Conservation (phyloP, 169 alveolate species). For the Plasmodium cynomolgi region DNA sequence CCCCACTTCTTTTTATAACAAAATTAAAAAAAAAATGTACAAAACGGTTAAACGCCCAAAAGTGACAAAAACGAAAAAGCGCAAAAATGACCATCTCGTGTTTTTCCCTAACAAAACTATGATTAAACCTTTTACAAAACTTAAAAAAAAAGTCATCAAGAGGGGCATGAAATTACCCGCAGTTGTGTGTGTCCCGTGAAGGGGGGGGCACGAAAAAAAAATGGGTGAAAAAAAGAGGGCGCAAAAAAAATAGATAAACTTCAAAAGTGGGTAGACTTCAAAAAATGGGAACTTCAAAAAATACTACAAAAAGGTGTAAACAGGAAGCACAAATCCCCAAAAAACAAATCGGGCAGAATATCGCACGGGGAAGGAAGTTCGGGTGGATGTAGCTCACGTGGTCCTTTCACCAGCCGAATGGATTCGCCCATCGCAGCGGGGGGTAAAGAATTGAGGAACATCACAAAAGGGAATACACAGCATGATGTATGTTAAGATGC, state of each 20-base stretch:
- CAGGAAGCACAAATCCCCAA: not conserved
- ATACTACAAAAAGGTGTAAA: not conserved
- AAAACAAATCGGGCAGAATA: not conserved
- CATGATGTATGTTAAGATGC: not conserved
- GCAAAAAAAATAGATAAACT: not conserved
- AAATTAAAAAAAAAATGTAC: not conserved
- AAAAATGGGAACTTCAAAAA: not conserved
- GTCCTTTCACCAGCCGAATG: not conserved
- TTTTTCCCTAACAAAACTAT: not conserved
- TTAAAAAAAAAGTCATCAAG: not conserved
- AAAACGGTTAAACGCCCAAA: not conserved
- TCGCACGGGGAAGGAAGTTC: not conserved
- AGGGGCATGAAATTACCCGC: not conserved
- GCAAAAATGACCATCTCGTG: not conserved
- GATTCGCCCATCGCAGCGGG: not conserved
- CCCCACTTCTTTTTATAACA: not conserved
- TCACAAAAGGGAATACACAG: not conserved
- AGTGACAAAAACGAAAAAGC: not conserved
- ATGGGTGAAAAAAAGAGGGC: not conserved
- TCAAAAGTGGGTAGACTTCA: not conserved
- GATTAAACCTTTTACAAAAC: constrained; percentile 2
- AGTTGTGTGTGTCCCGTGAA: not conserved
- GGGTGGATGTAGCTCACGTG: not conserved
- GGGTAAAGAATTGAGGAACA: not conserved
- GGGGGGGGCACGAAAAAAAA: not conserved